These are phyloP conservation scores for Nemania sp. DNA, from an alignment of 2,329 filamentous ascomycete genomes.

Conservation along the genomic window DNA sequence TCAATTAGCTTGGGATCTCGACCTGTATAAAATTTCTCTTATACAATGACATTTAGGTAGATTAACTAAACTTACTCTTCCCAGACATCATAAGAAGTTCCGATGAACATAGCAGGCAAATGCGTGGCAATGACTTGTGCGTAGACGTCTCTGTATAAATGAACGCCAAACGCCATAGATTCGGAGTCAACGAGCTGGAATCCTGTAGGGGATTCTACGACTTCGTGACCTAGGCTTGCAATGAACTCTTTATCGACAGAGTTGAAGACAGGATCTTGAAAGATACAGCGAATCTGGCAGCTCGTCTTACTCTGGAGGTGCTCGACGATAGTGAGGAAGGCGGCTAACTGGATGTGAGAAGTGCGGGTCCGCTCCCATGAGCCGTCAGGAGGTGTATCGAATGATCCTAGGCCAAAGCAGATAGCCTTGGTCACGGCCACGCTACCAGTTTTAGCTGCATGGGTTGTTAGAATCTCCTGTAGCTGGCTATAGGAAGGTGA, in stretches of 20 bases:
- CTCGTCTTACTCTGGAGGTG: conserved; percentile 36
- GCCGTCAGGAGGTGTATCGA: conserved; percentile 61
- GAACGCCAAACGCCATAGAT: conserved; percentile 72
- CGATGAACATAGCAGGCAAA: conserved; percentile 68
- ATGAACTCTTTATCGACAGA: conserved; percentile 64
- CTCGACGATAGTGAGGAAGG: conserved; percentile 62
- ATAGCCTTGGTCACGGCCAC: conserved; percentile 59
- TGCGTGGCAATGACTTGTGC: conserved; percentile 59
- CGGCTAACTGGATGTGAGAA: conserved; percentile 65
- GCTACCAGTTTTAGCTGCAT: conserved; percentile 17
- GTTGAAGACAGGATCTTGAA: conserved; percentile 68
- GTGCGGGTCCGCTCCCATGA: conserved; percentile 59
- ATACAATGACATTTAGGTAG: neutral
- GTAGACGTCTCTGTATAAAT: conserved; percentile 68
- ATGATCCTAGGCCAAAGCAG: conserved; percentile 67
- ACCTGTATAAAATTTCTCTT: neutral
- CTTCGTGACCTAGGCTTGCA: conserved; percentile 63
- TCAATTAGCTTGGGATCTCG: conserved; percentile 16
- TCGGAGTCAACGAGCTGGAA: conserved; percentile 61
- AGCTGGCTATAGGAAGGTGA: conserved; percentile 53
- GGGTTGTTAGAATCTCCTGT: conserved; percentile 49
- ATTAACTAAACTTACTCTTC: conserved; percentile 56
- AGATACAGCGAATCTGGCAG: conserved; percentile 58
- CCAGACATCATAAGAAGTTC: conserved; percentile 66
- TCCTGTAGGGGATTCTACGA: conserved; percentile 64